Percentiles rank a stretch among this genome's conserved stretches.
Conservation (phyloP, 495 filamentous ascomycete species). For the Lindgomyces ingoldianus region DNA sequence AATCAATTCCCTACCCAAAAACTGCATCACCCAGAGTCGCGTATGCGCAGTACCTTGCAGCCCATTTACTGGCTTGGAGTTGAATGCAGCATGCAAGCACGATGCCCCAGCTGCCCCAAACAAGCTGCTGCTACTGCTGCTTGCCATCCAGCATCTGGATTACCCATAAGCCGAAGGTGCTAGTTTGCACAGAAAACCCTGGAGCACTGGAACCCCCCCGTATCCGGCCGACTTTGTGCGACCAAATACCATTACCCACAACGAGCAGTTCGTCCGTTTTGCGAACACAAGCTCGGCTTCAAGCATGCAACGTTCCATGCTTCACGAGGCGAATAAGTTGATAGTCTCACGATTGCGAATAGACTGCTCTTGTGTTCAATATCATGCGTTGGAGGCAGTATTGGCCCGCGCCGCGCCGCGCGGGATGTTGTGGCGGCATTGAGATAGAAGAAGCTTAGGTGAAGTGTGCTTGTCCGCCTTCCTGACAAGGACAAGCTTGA, state of each 20-base stretch:
- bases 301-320: neutral
- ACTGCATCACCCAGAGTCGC: slow-evolving; percentile 7
- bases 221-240: neutral
- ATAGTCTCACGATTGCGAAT: neutral
- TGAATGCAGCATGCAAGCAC: neutral
- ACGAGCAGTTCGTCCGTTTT: neutral
- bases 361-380: neutral
- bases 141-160: too few relatives aligned
- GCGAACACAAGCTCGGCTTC: neutral
- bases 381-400: neutral
- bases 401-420: too few relatives aligned
- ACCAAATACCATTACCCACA: neutral
- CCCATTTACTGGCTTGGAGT: neutral
- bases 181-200: too few relatives aligned
- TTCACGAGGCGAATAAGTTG: neutral
- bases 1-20: slow-evolving; percentile 1
- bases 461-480: neutral
- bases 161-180: too few relatives aligned
- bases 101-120: too few relatives aligned
- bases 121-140: too few relatives aligned
- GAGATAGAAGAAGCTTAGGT: neutral
- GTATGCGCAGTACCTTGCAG: slow-evolving; percentile 19
- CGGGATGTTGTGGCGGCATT: neutral
- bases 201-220: neutral
- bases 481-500: neutral